A percentile compares a stretch with the other conserved stretches of the same genome.
Evolutionary conservation across 345 rosid genomes (phyloP).

Genomic region (Eutrema heterophyllum): DNA sequence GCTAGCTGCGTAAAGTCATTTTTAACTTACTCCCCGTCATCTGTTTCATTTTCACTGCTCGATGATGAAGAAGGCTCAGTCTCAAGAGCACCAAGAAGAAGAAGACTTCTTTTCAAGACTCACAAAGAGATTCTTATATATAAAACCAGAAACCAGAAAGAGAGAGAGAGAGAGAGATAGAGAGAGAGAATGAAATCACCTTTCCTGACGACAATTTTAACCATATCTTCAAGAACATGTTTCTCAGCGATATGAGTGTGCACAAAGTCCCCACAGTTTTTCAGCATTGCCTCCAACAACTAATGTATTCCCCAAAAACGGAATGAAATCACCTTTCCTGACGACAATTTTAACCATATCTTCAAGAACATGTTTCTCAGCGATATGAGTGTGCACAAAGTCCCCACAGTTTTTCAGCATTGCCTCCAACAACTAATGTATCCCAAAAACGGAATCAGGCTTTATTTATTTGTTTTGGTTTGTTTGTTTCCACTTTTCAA

Average conservation of each 20-base stretch:
- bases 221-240: slow-evolving; percentile 83
- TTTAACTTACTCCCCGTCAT: slow-evolving; percentile 70
- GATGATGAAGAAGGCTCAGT: slow-evolving; percentile 36
- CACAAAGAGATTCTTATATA: too few species aligned
- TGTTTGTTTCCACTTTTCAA: too few species aligned
- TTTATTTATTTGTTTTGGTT: too few species aligned
- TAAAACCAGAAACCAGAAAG: too few species aligned
- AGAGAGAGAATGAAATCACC: too few species aligned
- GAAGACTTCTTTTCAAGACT: too few species aligned
- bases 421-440: slow-evolving; percentile 77
- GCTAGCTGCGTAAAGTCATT: slow-evolving; percentile 84
- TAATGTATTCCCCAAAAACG: slow-evolving; percentile 12
- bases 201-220: slow-evolving; percentile 70
- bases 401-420: slow-evolving; percentile 97
- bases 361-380: slow-evolving; percentile 70
- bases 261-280: slow-evolving; percentile 85
- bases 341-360: slow-evolving; percentile 89
- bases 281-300: slow-evolving; percentile 94
- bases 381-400: slow-evolving; percentile 68
- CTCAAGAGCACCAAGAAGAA: slow-evolving; percentile 26
- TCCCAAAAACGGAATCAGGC: neutral
- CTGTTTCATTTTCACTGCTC: slow-evolving; percentile 36
- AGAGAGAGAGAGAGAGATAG: too few species aligned
- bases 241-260: slow-evolving; percentile 81
- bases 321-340: slow-evolving; percentile 70